Conservation (phyloP, 768 basidiomycete species). For the Russula foetens region DNA sequence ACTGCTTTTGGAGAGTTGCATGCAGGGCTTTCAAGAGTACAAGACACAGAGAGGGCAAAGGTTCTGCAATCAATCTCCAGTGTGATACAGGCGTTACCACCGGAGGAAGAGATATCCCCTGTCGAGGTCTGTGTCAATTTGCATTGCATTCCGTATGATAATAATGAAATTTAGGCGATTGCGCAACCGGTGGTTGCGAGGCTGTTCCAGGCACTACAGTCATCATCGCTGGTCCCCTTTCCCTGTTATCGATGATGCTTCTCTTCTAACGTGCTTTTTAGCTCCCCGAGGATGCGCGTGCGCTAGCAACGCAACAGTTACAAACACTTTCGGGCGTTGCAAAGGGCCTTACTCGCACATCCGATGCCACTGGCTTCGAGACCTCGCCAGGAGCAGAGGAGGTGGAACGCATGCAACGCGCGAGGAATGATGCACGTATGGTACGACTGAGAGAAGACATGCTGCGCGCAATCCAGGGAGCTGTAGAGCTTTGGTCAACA, state of each 20-base stretch:
- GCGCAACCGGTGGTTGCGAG: conserved; percentile 66
- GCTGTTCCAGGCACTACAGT: conserved; percentile 52
- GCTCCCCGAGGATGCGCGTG: conserved; percentile 68
- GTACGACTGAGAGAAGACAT: conserved; percentile 59
- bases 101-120: conserved; percentile 67
- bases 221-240: conserved; percentile 41
- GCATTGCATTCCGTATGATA: background rate
- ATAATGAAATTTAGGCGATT: conserved; percentile 44
- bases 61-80: conserved; percentile 89
- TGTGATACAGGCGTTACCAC: conserved; percentile 84
- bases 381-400: conserved; percentile 46
- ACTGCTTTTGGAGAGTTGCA: conserved; percentile 79
- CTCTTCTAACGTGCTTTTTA: conserved; percentile 24
- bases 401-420: conserved; percentile 45
- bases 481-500: conserved; percentile 68
- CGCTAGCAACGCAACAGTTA: conserved; percentile 59
- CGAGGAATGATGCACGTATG: conserved; percentile 57
- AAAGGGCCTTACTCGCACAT: conserved; percentile 73
- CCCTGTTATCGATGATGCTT: background rate
- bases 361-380: conserved; percentile 58
- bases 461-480: conserved; percentile 46
- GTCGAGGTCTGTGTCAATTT: conserved; percentile 45
- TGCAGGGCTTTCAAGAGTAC: conserved; percentile 62
- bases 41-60: conserved; percentile 85
- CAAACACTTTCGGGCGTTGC: conserved; percentile 80